Base-by-base conservation (phyloP, 2,329 filamentous ascomycete genomes). In the Colletotrichum coccodes region DNA sequence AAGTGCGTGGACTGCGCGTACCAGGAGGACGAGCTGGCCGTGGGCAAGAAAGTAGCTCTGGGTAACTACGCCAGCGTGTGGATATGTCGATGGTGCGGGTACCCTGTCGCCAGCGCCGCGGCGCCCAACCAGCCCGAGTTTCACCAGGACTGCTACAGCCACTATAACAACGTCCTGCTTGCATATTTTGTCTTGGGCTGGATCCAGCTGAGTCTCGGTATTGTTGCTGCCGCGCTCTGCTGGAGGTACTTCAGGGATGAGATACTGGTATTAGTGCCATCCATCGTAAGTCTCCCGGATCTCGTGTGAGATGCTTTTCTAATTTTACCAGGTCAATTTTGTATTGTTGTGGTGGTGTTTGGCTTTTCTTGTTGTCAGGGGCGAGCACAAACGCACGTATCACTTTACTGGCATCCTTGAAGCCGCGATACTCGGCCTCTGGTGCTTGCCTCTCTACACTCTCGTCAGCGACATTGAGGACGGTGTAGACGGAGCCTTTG, bases 81-180 rank as follows among this genome's bases (percentile, higher is more conserved):
- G 75, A 75, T 82, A 12, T 85, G 83, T 50, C 78, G 83, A 7
- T 85, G 82, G 77, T 85, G 83, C 72, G 82, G 83, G 0, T 78
- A 75, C 66, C 83, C 82, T 8, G 75, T 83, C 36, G 71, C 73
- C 6, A 66, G 68, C 5, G 73, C 73, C 30, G 68, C 73, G 12
- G 77, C 77, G 9, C 77, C 73, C 70, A 76, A 77, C 7, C 76
- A 79, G 59, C 75, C 78, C 36, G 79, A 84, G 72, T 84, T 83
- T 65, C 83, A 85, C 70, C 70, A 72, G 12, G 3, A 4, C 7
- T 85, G 83, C 71, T 82, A 81, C 59, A 73, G 74, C 50, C 71
- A 74, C n/a, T 84, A 83, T 62, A 79, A 79, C 59, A 68, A 74
- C 32, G 75, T 78, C 14, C 71, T 83, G 12, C 74, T 82, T 34